Base-by-base conservation (phyloP, 2,329 filamentous ascomycete genomes). In the Xylaria multiplex region DNA sequence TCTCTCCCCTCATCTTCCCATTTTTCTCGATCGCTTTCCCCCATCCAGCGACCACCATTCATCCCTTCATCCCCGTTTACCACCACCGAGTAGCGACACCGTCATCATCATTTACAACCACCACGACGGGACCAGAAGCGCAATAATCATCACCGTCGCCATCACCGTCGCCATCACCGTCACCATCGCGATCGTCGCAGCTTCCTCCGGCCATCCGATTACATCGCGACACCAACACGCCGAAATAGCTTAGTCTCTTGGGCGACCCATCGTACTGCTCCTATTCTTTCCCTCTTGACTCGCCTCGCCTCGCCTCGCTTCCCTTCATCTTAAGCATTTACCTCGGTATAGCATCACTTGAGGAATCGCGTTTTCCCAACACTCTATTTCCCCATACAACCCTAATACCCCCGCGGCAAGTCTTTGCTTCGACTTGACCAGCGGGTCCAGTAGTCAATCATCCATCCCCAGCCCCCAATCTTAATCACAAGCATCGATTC, bases 391-490 rank as follows among this genome's bases (percentile, higher is more conserved):
- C 50, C n/a, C 14, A 19, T 52, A 19, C 40, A 59, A 32, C 9
- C 46, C 19, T 19, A 32, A 63, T 54, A 59, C 60, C 59, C 62
- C 63, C 62, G 64, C 67, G 62, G 63, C 70, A 72, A 62, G 66
- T 69, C 69, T 66, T 45, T 64, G 50, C 66, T 65, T 66, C 62
- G 65, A 60, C 65, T 66, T 68, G 65, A 54, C 67, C 49, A 66
- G 69, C 67, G 67, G 73, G 70, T 66, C 58, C 24, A 66, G 64
- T 69, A 70, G 68, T 67, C 70, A 65, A 60, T 57, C 58, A 49
- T 32, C 54, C 19, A n/a, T 52, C 56, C 30, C 8, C 42, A 64
- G 40, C n/a, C 52, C 11, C 22, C 42, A 13, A 13, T 14, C 24
- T 59, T 40, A 5, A 40, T 40, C 37, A 14, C 37, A 13, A 64